Base-by-base conservation (phyloP, 371 early-diverging fungal genomes). In the Mortierella sp. region DNA sequence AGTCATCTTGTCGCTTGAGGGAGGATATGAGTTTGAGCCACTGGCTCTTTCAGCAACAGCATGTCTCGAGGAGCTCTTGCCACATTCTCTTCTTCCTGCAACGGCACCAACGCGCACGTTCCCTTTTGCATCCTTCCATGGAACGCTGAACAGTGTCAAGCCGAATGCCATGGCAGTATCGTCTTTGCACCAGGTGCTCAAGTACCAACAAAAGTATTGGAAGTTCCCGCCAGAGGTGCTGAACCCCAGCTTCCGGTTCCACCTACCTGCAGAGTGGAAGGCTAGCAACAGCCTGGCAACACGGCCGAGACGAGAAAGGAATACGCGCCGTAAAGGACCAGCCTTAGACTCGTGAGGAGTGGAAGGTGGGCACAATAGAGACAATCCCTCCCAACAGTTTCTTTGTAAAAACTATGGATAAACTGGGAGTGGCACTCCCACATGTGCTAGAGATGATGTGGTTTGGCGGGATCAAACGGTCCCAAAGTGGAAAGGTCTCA, bases 231-330 rank as follows among this genome's bases (percentile, higher is more conserved):
- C 82, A 0, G 71, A 80, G 38, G 56, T 81, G 16, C 38, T 79
- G n/a, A 73, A 72, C 12, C 80, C 86, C 16, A 63, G 65, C 43
- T 87, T 81, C 54, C 66, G 84, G 18, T 87, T 86, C 60, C 73
- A 80, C 31, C 62, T 87, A 18, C 88, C 88, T 2, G 69, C 67
- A 8, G 86, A 86, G 50, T 87, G 88, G 88, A 82, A 83, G 64
- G 86, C 86, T 10, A 82, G 72, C 14, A 83, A 84, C 46, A 84
- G 82, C 55, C 70, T 87, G 50, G 79, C 85, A 24, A 87, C 83
- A 12, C 67, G 86, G 27, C 86, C 87, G 3, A 59, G 80, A 47
- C 64, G 87, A 26, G 82, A 84, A 54, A 47, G 76, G 51, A 68
- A 60, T 27, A 64, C 76, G 30, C 51, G 76, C 28, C 39, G 65